Conservation (phyloP, 148 eudicot genomes). For the Bassia scoparia region DNA sequence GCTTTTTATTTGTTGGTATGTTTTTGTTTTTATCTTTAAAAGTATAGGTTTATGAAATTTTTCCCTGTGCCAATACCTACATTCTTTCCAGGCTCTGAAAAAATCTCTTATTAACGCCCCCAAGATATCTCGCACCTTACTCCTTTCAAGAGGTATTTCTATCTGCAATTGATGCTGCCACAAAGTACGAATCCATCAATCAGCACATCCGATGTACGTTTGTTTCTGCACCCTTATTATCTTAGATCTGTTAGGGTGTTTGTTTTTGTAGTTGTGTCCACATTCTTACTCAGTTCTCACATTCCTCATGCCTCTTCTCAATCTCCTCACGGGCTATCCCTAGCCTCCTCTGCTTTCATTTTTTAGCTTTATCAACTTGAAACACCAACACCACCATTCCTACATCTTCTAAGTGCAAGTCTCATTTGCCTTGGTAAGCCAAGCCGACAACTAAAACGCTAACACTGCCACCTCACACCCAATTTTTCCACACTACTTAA, state of each 20-base stretch:
- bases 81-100: conserved; percentile 55
- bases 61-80: conserved; percentile 28
- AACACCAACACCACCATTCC: no score
- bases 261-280: no score
- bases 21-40: not conserved
- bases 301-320: no score
- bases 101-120: conserved; percentile 64
- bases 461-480: no score
- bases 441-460: no score
- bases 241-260: not conserved
- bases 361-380: no score
- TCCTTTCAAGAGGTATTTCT: conserved; percentile 60
- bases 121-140: conserved; percentile 48
- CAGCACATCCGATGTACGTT: conserved; percentile 53
- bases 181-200: conserved; percentile 40
- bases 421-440: no score
- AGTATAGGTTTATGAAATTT: not conserved
- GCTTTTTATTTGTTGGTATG: not conserved
- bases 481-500: no score
- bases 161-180: conserved; percentile 43
- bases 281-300: no score
- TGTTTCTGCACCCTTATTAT: not conserved
- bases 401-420: no score
- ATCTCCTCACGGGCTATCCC: no score
- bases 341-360: no score